Percentiles rank a stretch among this genome's conserved stretches.
phyloP scores from a whole-genome alignment of 148 eudicot species.

The Rhododendron simsii region DNA sequence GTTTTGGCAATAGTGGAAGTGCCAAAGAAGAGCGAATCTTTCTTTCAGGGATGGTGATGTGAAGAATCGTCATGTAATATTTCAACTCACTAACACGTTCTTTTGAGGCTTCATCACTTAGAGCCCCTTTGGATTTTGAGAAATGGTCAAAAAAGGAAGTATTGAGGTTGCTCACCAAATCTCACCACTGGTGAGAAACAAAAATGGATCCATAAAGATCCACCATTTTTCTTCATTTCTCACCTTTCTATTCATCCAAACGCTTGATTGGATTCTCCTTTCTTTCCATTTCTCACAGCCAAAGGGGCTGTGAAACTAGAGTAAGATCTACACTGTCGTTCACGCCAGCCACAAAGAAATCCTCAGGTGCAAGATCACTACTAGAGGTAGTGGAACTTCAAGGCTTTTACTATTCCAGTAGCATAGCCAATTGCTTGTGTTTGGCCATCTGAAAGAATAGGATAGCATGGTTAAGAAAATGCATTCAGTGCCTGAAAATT shows the following conservation, averaged over 20 bases:
- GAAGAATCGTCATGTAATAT: neutral
- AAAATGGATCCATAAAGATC: neutral
- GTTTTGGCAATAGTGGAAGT: neutral
- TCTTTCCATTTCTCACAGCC: neutral
- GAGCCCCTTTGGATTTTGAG: neutral
- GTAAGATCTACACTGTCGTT: too few species aligned
- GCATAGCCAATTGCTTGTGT: neutral
- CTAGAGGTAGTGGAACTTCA: neutral
- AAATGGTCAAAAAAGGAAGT: neutral
- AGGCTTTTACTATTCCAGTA: neutral
- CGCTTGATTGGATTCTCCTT: neutral
- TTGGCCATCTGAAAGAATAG: neutral
- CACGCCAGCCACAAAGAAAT: neutral
- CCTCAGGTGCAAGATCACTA: neutral
- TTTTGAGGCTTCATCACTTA: neutral
- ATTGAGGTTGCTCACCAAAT: neutral
- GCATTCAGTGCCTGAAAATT: neutral
- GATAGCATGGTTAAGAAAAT: neutral
- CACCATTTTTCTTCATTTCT: neutral
- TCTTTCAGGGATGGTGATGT: neutral
- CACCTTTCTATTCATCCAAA: too few species aligned
- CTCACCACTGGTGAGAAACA: neutral
- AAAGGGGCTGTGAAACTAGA: neutral
- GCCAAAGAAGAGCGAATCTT: neutral
- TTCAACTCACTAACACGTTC: neutral